Percentiles rank a stretch among this genome's conserved stretches.
phyloP scores from a whole-genome alignment of 2,329 filamentous ascomycete species.

The Sarocladium oryzae region DNA sequence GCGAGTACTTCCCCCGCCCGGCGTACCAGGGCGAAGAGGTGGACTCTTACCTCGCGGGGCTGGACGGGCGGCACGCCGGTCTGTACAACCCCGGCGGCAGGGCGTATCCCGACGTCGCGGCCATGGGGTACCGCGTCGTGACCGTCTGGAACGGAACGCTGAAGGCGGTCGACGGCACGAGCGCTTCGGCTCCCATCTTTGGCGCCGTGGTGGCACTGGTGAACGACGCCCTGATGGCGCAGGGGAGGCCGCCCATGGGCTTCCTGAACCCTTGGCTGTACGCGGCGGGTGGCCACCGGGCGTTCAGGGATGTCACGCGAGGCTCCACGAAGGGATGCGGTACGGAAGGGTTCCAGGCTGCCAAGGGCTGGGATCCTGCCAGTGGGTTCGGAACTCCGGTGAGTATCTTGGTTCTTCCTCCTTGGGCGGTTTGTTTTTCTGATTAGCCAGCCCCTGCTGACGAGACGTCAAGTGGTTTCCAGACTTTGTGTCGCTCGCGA shows the following conservation, averaged over 20 bases:
- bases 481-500: conserved; percentile 3
- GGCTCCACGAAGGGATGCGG: conserved; percentile 18
- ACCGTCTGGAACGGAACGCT: conserved; percentile 24
- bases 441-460: too few relatives aligned
- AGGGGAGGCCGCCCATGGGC: conserved; percentile 46
- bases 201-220: conserved; percentile 57
- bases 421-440: too few relatives aligned
- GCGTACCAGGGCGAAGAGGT: conserved; percentile 38
- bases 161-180: conserved; percentile 25
- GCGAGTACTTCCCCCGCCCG: conserved; percentile 39
- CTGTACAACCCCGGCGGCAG: conserved; percentile 43
- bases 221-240: conserved; percentile 53
- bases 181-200: conserved; percentile 55
- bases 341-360: conserved; percentile 22
- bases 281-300: conserved; percentile 25
- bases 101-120: conserved; percentile 55
- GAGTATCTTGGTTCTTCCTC: too few relatives aligned
- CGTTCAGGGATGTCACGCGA: conserved; percentile 19
- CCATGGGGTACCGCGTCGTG: conserved; percentile 36
- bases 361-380: conserved; percentile 29
- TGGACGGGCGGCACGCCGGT: conserved; percentile 40
- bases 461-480: conserved; percentile 2
- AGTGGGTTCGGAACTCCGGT: conserved; percentile 39
- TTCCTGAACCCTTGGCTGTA: conserved; percentile 62
- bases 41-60: conserved; percentile 30